A percentile compares a stretch with the other conserved stretches of the same genome.
These are phyloP conservation scores for Phanerochaete sordida DNA, from an alignment of 768 basidiomycete genomes.

Conservation along the genomic window DNA sequence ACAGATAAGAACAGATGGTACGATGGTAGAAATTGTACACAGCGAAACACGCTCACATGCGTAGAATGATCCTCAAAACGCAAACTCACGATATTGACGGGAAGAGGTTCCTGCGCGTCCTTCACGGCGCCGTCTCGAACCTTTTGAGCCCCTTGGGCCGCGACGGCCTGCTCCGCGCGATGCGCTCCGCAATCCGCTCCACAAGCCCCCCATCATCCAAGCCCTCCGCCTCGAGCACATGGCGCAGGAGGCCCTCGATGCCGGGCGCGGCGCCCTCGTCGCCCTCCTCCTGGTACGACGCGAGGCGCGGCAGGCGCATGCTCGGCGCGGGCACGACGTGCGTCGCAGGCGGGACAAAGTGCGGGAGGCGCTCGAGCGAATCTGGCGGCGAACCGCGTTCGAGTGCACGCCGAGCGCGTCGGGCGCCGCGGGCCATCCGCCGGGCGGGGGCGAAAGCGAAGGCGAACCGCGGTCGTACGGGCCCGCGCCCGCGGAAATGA, in stretches of 20 bases:
- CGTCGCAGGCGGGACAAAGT: conserved; percentile 35
- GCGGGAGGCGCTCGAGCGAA: conserved; percentile 72
- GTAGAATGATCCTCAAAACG: too few species aligned
- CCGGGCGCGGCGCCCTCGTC: conserved; percentile 37
- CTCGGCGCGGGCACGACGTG: conserved; percentile 52
- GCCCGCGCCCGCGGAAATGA: background rate
- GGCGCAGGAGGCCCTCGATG: conserved; percentile 66
- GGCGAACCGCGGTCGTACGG: background rate
- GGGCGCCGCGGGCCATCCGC: conserved; percentile 24
- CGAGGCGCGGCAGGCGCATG: conserved; percentile 42
- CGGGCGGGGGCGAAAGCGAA: conserved; percentile 26
- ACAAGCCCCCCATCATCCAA: conserved; percentile 46
- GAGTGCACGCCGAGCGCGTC: conserved; percentile 65
- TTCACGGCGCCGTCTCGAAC: conserved; percentile 48
- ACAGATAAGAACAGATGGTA: too few species aligned
- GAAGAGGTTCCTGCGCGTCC: too few species aligned
- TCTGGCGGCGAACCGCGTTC: conserved; percentile 52
- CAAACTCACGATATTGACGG: too few species aligned
- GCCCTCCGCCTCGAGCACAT: conserved; percentile 52
- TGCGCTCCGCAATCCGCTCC: conserved; percentile 59
- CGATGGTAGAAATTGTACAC: too few species aligned
- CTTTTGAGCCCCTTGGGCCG: conserved; percentile 57
- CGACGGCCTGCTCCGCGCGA: conserved; percentile 48
- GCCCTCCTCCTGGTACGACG: conserved; percentile 15
- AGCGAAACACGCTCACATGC: too few species aligned